A percentile compares a stretch with the other conserved stretches of the same genome.
Evolutionary conservation across 2,329 filamentous ascomycete species (phyloP).

Genomic region (Verticillium zaregamsianum): DNA sequence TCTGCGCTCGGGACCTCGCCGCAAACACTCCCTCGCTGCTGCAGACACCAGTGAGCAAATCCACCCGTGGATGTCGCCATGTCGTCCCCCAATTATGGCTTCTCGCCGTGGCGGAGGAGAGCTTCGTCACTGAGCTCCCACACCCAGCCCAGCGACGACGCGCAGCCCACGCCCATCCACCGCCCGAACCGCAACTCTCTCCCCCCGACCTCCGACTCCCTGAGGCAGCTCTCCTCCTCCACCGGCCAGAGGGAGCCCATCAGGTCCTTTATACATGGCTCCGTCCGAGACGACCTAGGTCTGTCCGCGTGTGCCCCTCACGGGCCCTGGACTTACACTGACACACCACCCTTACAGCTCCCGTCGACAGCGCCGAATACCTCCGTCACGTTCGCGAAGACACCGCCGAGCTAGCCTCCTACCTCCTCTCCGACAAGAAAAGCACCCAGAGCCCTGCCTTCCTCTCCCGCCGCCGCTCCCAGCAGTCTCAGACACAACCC

Average conservation of each 20-base stretch:
- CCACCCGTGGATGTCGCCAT: slow-evolving; percentile 24
- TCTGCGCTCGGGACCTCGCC: not conserved
- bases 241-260: slow-evolving; percentile 58
- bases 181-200: slow-evolving; percentile 10
- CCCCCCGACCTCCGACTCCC: slow-evolving; percentile 20
- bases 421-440: slow-evolving; percentile 66
- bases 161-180: slow-evolving; percentile 17
- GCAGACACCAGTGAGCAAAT: not conserved
- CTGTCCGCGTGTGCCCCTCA: slow-evolving; percentile 17
- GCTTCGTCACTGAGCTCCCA: slow-evolving; percentile 16
- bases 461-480: slow-evolving; percentile 33
- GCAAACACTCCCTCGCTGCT: not conserved
- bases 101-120: slow-evolving; percentile 44
- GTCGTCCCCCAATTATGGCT: slow-evolving; percentile 42
- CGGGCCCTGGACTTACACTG: not conserved
- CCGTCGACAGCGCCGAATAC: slow-evolving; percentile 66
- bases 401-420: slow-evolving; percentile 80
- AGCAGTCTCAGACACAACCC: slow-evolving; percentile 1
- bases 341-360: slow-evolving; percentile 29
- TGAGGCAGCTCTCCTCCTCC: slow-evolving; percentile 34
- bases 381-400: slow-evolving; percentile 78
- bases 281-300: slow-evolving; percentile 57
- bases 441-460: slow-evolving; percentile 40
- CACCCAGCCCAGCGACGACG: slow-evolving; percentile 14
- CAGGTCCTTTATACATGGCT: slow-evolving; percentile 67